Conservation (phyloP, 2,329 filamentous ascomycete genomes). For the Aspergillus latus region DNA sequence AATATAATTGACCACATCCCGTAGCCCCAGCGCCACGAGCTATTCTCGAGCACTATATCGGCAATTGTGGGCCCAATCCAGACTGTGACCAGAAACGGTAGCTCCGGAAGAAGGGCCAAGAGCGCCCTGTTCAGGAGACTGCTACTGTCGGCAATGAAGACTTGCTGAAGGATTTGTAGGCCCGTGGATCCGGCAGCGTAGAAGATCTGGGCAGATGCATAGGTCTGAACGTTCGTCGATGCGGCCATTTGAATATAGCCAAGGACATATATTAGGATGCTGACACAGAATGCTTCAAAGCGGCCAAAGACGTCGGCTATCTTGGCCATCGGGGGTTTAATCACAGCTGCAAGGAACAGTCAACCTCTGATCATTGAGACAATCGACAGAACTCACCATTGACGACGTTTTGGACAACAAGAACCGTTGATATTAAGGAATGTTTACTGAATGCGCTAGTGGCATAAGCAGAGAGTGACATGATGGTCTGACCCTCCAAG, state of each 20-base stretch:
- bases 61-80: constrained; percentile 63
- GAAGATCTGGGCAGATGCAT: constrained; percentile 59
- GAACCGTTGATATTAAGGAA: constrained; percentile 64
- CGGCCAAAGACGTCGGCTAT: constrained; percentile 67
- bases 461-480: constrained; percentile 62
- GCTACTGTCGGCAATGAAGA: constrained; percentile 69
- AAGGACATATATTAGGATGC: constrained; percentile 52
- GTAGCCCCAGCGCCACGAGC: constrained; percentile 68
- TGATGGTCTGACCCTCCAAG: constrained; percentile 65
- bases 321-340: constrained; percentile 66
- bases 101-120: constrained; percentile 61
- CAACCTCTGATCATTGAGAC: constrained; percentile 11
- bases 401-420: constrained; percentile 64
- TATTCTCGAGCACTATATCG: constrained; percentile 52
- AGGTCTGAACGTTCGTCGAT: constrained; percentile 57
- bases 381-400: constrained; percentile 51
- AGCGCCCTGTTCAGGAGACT: constrained; percentile 64
- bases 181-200: constrained; percentile 64
- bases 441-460: constrained; percentile 65
- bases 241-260: constrained; percentile 66
- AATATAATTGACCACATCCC: constrained; percentile 66
- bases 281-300: constrained; percentile 60
- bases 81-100: constrained; percentile 66
- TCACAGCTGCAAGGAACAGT: constrained; percentile 48
- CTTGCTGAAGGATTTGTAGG: constrained; percentile 60